Percentiles rank a stretch among this genome's conserved stretches.
Evolutionary conservation across 2,329 filamentous ascomycete species (phyloP).

Genomic region (Cladophialophora bantiana): DNA sequence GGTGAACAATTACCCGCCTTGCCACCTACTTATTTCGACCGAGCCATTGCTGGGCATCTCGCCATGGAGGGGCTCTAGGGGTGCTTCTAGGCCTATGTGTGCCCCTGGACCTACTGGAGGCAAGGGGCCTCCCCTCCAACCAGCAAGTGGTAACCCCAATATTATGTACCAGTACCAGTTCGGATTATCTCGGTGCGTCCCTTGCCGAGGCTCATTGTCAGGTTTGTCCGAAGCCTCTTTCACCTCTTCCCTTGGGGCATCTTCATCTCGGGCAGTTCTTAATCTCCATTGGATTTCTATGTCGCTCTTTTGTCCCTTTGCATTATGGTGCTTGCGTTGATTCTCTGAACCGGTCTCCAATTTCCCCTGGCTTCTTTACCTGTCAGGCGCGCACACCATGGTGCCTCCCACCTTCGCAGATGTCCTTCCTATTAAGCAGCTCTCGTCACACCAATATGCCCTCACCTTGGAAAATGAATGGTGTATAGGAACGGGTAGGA

Average conservation of each 20-base stretch:
- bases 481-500: conserved; percentile 69
- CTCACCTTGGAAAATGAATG: conserved; percentile 64
- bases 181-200: not conserved
- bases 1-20: conserved; percentile 14
- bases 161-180: not conserved
- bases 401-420: conserved; percentile 38
- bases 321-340: not conserved
- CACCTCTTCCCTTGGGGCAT: not conserved
- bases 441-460: conserved; percentile 64
- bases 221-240: not conserved
- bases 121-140: not conserved
- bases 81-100: not conserved
- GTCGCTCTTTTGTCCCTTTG: not conserved
- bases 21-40: not conserved
- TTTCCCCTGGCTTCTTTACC: not conserved
- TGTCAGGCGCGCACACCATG: not conserved
- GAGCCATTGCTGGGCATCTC: too few species aligned
- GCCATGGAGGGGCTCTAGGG: too few species aligned
- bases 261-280: too few species aligned
- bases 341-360: not conserved
- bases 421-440: conserved; percentile 36
- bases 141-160: not conserved
- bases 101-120: not conserved
- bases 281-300: not conserved
- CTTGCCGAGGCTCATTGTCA: conserved; percentile 20